Evolutionary conservation across 1,284 basidiomycete species (phyloP).

Genomic region (Austropuccinia psidii): DNA sequence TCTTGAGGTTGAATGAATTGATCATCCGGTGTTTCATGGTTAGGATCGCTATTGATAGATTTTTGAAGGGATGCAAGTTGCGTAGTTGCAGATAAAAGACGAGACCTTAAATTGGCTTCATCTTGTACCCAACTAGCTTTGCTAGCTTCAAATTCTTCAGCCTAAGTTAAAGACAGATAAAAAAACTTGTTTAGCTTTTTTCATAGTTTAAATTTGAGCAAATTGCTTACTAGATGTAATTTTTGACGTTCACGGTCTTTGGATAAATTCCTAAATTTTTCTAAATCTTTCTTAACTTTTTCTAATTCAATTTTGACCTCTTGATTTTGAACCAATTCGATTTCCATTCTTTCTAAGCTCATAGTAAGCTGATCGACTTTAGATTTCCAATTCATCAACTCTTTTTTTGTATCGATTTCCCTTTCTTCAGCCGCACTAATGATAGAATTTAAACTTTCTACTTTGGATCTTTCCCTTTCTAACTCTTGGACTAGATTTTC

Average conservation of each 20-base stretch:
- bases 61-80: slow-evolving; percentile 15
- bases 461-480: slow-evolving; percentile 17
- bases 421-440: slow-evolving; percentile 24
- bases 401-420: neutral
- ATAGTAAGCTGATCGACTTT: slow-evolving; percentile 2
- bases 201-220: neutral
- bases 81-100: neutral
- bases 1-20: neutral
- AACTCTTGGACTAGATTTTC: too few species aligned
- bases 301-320: slow-evolving; percentile 7
- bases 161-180: neutral
- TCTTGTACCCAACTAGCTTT: slow-evolving; percentile 23
- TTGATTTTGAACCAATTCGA: slow-evolving; percentile 6
- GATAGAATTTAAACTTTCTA: slow-evolving; percentile 3
- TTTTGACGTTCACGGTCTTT: slow-evolving; percentile 6
- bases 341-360: slow-evolving; percentile 18
- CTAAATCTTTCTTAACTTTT: slow-evolving; percentile 1
- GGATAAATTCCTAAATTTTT: slow-evolving; percentile 2
- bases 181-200: too few species aligned
- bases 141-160: slow-evolving; percentile 15
- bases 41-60: neutral
- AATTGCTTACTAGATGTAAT: neutral
- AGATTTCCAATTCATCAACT: slow-evolving; percentile 4
- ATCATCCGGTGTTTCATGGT: neutral
- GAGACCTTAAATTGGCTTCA: neutral